Percentiles rank a stretch among this genome's conserved stretches.
These are phyloP conservation scores for Talaromyces stipitatus DNA, from an alignment of 495 filamentous ascomycete species.

Conservation along the genomic window DNA sequence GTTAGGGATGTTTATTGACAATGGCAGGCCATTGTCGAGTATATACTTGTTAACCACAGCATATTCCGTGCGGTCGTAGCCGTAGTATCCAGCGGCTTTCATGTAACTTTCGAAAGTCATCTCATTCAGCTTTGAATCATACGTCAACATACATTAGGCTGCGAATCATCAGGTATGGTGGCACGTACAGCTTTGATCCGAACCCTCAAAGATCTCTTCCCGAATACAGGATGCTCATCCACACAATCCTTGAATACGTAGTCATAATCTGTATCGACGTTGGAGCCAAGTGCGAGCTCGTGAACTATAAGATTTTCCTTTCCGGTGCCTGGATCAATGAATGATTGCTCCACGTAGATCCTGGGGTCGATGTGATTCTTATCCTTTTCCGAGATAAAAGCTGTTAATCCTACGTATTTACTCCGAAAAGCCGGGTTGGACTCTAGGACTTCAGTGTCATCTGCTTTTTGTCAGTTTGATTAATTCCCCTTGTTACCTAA, in stretches of 20 bases:
- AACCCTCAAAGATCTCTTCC: neutral
- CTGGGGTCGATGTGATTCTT: neutral
- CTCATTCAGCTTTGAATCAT: neutral
- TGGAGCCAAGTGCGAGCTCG: neutral
- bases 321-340: neutral
- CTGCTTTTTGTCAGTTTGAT: neutral
- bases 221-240: neutral
- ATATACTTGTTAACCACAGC: neutral
- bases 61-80: conserved; percentile 9
- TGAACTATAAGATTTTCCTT: neutral
- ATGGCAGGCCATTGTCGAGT: neutral
- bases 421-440: neutral
- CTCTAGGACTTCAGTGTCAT: neutral
- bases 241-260: neutral
- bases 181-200: neutral
- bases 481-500: neutral
- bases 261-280: neutral
- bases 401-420: neutral
- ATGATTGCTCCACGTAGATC: neutral
- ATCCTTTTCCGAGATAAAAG: neutral
- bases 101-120: conserved; percentile 4
- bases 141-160: neutral
- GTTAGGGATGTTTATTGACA: neutral
- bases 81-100: conserved; percentile 10
- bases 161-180: neutral